These are phyloP conservation scores for Exophiala oligosperma DNA, from an alignment of 2,329 filamentous ascomycete species.

Conservation along the genomic window DNA sequence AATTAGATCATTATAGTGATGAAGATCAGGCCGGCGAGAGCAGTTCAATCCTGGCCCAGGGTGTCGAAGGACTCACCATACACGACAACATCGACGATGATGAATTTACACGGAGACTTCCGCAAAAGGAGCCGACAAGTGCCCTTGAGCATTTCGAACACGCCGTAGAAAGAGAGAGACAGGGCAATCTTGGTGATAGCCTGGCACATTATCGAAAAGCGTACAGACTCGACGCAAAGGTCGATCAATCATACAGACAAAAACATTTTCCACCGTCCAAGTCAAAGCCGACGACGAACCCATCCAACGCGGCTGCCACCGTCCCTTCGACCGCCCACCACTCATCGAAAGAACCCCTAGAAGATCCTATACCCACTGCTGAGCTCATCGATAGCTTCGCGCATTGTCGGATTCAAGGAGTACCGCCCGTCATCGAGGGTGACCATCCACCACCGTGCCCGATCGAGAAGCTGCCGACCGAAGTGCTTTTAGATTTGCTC, in stretches of 20 bases:
- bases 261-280: conserved; percentile 82
- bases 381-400: conserved; percentile 79
- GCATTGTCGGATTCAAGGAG: conserved; percentile 64
- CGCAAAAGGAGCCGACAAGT: conserved; percentile 60
- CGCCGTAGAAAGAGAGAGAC: conserved; percentile 83
- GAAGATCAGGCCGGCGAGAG: conserved; percentile 31
- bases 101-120: conserved; percentile 35
- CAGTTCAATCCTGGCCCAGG: conserved; percentile 32
- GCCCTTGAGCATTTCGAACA: conserved; percentile 91
- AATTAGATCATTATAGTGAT: conserved; percentile 35
- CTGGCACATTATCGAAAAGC: conserved; percentile 84
- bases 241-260: conserved; percentile 83
- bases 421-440: conserved; percentile 68
- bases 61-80: conserved; percentile 38
- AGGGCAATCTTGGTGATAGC: conserved; percentile 86
- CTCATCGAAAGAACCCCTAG: conserved; percentile 50
- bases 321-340: conserved; percentile 57
- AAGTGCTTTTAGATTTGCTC: conserved; percentile 80
- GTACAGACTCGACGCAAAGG: conserved; percentile 79
- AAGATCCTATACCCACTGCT: conserved; percentile 50
- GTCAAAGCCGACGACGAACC: conserved; percentile 49
- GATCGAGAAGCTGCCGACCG: conserved; percentile 74
- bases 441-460: conserved; percentile 76
- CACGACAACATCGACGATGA: conserved; percentile 38
- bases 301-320: conserved; percentile 52